phyloP scores from a whole-genome alignment of 2,329 filamentous ascomycete genomes.

The Fusarium paranaense region DNA sequence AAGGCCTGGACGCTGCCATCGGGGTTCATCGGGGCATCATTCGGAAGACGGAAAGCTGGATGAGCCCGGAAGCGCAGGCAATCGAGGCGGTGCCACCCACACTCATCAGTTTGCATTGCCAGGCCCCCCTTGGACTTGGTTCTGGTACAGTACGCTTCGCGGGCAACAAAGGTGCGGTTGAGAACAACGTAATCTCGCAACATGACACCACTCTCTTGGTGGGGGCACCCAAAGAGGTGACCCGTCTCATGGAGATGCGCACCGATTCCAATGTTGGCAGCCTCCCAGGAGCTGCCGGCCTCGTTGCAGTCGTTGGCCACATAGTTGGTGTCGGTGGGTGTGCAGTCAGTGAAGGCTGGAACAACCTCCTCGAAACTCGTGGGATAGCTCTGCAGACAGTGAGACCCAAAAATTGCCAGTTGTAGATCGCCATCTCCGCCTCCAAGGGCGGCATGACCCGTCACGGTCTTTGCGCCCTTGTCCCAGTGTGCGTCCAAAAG shows the following conservation, averaged over 20 bases:
- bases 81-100: conserved; percentile 91
- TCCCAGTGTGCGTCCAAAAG: conserved; percentile 94
- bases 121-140: conserved; percentile 86
- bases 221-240: conserved; percentile 89
- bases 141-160: conserved; percentile 87
- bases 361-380: conserved; percentile 90
- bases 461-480: conserved; percentile 73
- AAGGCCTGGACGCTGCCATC: conserved; percentile 89
- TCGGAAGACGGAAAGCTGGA: conserved; percentile 87
- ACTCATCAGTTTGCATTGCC: conserved; percentile 83
- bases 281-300: conserved; percentile 92
- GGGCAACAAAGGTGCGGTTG: conserved; percentile 83
- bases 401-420: conserved; percentile 91
- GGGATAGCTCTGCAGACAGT: conserved; percentile 92
- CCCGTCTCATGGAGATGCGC: conserved; percentile 93
- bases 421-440: conserved; percentile 79
- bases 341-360: conserved; percentile 90
- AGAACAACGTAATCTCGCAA: conserved; percentile 85
- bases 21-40: conserved; percentile 71
- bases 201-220: conserved; percentile 94
- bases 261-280: conserved; percentile 93
- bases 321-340: conserved; percentile 82
- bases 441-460: conserved; percentile 87
- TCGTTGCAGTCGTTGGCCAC: conserved; percentile 90
- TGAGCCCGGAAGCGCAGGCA: conserved; percentile 89